These are phyloP conservation scores for Boletus subluridellus DNA, from an alignment of 1,284 basidiomycete species.

Conservation along the genomic window DNA sequence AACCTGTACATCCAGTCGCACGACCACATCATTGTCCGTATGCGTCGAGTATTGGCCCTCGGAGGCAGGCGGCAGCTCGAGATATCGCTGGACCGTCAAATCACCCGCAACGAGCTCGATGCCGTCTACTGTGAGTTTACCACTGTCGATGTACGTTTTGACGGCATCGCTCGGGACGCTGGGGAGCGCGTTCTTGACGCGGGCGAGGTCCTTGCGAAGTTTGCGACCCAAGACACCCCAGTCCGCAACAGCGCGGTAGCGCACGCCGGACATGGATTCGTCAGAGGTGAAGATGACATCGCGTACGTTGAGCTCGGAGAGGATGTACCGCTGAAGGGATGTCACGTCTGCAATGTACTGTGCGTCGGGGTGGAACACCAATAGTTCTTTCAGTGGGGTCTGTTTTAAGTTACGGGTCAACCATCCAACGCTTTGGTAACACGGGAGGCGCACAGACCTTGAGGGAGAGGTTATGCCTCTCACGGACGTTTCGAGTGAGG, in stretches of 20 bases:
- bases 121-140: constrained; percentile 84
- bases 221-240: constrained; percentile 95
- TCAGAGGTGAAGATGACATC: constrained; percentile 87
- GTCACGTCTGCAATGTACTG: constrained; percentile 86
- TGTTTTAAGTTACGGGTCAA: constrained; percentile 31
- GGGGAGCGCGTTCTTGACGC: constrained; percentile 88
- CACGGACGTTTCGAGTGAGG: constrained; percentile 85
- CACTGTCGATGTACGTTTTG: constrained; percentile 74
- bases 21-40: constrained; percentile 92
- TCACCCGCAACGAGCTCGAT: constrained; percentile 90
- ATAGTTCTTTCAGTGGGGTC: constrained; percentile 90
- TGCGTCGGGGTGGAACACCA: constrained; percentile 89
- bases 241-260: constrained; percentile 91
- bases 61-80: constrained; percentile 66
- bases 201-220: constrained; percentile 88
- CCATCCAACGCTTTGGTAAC: background rate
- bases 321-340: constrained; percentile 84
- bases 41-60: constrained; percentile 77
- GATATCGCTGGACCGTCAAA: constrained; percentile 85
- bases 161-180: constrained; percentile 79
- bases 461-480: constrained; percentile 84
- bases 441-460: constrained; percentile 54
- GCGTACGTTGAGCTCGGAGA: constrained; percentile 94
- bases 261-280: constrained; percentile 83
- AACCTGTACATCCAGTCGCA: constrained; percentile 85